Evolutionary conservation across 768 basidiomycete genomes (phyloP), one percentile per base, ranked within the genome.

Genomic region (Mycena sanguinolenta): DNA sequence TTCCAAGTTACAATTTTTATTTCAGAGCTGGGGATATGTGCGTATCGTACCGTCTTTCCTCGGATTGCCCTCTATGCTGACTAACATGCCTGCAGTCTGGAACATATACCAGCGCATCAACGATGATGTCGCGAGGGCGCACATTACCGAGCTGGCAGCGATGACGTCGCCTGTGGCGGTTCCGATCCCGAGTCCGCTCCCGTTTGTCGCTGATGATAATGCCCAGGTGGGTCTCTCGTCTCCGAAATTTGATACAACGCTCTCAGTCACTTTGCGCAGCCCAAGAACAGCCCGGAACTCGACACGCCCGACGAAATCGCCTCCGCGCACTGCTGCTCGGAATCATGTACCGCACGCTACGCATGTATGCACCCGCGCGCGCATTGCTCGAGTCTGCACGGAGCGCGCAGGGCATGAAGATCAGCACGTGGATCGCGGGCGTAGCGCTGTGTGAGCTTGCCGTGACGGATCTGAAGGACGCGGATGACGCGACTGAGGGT

Each of bases 301-400:
- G 91, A 93, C 76, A 92, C 90, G 0, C 81, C 89, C 0, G 93
- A 95, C 73, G 93, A 95, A 74, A 81, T 88, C 17, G 92, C 91
- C 77, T 93, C 25, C 91, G 93, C 7, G 83, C 90, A 0, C 86
- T 94, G 3, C 84, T 95, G 7, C 84, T 94, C 4, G 93, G 93
- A 3, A 86, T 91, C 73, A 82, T 86, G 19, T 87, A 93, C 74
- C 88, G 91, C 32, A 91, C 90, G 0, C 78, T 87, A 0, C 83
- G 87, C 6, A 81, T 83, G 13, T 89, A 81, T 72, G 72, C 72
- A 0, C 77, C 83, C 1, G 78, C 89, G 1, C 85, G 90, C 7
- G 75, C 76, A 0, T 87, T 89, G 71, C 80, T 94, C 30, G 75
- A 77, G 21, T 89, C 91, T 34, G 89, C 91, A 0, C 76, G 84